Base-by-base conservation (phyloP, 805 yeast species). In the Isabelozyma pseudorhagii region DNA sequence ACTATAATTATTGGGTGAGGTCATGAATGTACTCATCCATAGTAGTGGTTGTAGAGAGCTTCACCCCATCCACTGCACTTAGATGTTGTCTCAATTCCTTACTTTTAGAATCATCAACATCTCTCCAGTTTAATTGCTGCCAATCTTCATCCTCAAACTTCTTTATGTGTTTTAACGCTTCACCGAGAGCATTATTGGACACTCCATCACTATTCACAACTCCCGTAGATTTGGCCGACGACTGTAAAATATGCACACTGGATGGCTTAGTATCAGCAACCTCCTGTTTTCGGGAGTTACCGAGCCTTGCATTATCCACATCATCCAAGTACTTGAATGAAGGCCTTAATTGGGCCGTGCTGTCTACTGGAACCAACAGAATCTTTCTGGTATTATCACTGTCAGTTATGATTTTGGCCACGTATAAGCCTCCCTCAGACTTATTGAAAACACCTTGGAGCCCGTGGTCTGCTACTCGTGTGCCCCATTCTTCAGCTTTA, bases 261-360 rank as follows among this genome's bases (percentile, higher is more conserved):
- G 64, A 57, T 15, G 66, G 68, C 34, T 68, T 67, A 7, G 62
- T 55, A 18, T 70, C 67, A 51, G 73, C 71, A n/a, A 72, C 63
- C 6, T 67, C 56, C 40, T 76, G 77, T 43, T 74, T 73, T 61
- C 55, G 68, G 49, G 61, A 67, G 54, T 57, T 73, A 49, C 51
- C 71, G 47, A 59, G 74, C 71, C 73, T 78, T 48, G 69, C 76
- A 49, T 71, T 71, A 50, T 76, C 81, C 52, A 68, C 61, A 53
- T 78, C 83, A 62, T 91, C 96, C 41, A 91, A 82, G 62, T 92
- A 89, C 54, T 78, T 80, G 69, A 94, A 89, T 57, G 80, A 79
- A 2, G 97, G 94, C 56, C 97, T 78, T 52, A 94, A 65, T 65
- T 93, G 97, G 0, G 86, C 81, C 0, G 87, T 81, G 17, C 82